Percentiles rank a stretch among this genome's conserved stretches.
Conservation (phyloP, 2,329 filamentous ascomycete genomes). For the Colletotrichum lindemuthianum region DNA sequence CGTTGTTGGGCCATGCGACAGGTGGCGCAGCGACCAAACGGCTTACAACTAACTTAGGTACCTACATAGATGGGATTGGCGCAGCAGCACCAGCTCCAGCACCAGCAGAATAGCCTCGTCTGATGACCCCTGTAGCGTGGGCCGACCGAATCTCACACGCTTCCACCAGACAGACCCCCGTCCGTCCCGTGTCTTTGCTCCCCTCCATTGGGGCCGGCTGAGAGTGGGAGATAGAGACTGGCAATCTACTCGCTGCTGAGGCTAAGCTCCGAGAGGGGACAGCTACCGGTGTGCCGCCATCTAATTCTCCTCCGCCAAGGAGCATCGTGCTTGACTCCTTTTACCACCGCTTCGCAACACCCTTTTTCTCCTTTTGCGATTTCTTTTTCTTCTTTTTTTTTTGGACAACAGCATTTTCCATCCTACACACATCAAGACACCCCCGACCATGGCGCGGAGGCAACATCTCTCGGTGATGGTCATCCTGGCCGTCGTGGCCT, state of each 20-base stretch:
- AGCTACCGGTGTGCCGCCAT: background rate
- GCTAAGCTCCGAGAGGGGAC: slow-evolving; percentile 7
- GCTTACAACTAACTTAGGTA: background rate
- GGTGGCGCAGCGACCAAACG: slow-evolving; percentile 11
- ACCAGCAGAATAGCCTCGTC: slow-evolving; percentile 12
- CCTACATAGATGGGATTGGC: slow-evolving; percentile 22
- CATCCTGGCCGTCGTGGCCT: slow-evolving; percentile 63
- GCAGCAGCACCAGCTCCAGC: background rate
- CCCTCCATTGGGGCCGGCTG: background rate
- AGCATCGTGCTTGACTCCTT: slow-evolving; percentile 1
- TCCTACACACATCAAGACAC: background rate
- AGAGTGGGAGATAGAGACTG: background rate
- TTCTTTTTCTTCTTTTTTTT: background rate
- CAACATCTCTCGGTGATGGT: slow-evolving; percentile 64
- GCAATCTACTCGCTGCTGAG: background rate
- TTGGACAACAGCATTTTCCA: background rate
- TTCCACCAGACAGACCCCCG: background rate
- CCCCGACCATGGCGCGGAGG: slow-evolving; percentile 59
- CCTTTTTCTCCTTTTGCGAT: background rate
- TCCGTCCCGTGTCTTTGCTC: background rate
- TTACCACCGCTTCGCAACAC: too few species aligned
- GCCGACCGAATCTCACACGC: slow-evolving; percentile 23
- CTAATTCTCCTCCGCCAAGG: slow-evolving; percentile 11
- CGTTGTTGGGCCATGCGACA: slow-evolving; percentile 10
- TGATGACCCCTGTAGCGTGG: slow-evolving; percentile 28